Conservation (phyloP, 805 yeast species). For the Cyberlindnera japonica region DNA sequence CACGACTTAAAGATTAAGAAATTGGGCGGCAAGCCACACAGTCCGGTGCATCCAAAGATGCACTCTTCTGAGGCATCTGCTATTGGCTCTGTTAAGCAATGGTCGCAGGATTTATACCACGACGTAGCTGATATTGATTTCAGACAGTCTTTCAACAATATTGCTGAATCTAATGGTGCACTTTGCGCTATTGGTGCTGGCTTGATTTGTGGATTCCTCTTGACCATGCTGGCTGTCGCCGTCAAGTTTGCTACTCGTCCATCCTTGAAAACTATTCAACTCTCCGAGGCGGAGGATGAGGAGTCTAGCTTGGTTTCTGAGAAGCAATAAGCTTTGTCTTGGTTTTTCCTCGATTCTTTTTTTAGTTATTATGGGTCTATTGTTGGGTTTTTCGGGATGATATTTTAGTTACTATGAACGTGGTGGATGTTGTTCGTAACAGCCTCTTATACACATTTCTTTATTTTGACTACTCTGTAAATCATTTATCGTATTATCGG, state of each 20-base stretch:
- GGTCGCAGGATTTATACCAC: constrained; percentile 13
- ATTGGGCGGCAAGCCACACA: constrained; percentile 8
- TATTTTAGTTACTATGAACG: background rate
- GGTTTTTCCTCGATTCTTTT: background rate
- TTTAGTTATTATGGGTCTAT: background rate
- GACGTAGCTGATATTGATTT: constrained; percentile 16
- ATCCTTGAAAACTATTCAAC: constrained; percentile 1
- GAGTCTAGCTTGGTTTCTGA: constrained; percentile 9
- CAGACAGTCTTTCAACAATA: constrained; percentile 12
- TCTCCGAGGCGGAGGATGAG: constrained; percentile 6
- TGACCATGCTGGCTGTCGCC: constrained; percentile 6
- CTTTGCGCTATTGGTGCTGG: constrained; percentile 13
- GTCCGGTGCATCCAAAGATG: constrained; percentile 1
- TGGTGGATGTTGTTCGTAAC: too few species aligned
- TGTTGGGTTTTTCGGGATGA: background rate
- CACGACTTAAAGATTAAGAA: background rate
- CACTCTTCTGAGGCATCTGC: constrained; percentile 1
- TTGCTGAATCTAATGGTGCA: constrained; percentile 11
- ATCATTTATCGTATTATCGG: too few species aligned
- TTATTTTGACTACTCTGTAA: too few species aligned
- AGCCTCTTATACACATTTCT: too few species aligned
- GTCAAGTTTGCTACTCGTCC: background rate
- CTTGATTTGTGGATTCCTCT: constrained; percentile 8
- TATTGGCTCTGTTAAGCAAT: constrained; percentile 2
- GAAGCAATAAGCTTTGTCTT: constrained; percentile 8